Base-by-base conservation (phyloP, 1,284 basidiomycete genomes). In the Cerrena zonata region DNA sequence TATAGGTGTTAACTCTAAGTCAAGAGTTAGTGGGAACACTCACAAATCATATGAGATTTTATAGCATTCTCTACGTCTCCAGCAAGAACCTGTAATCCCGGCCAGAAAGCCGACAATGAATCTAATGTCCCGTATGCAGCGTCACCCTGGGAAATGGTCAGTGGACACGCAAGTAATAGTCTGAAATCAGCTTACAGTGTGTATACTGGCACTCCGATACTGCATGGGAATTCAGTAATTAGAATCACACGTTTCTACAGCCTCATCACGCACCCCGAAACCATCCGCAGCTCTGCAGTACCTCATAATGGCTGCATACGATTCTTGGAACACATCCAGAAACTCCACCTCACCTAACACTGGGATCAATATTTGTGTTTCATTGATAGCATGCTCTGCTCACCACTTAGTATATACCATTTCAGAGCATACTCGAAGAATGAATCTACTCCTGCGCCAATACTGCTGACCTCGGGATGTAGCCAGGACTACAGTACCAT, bases 381-480 rank as follows among this genome's bases (percentile, higher is more conserved):
- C 18, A 18, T 7, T 27, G 26, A 22, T 15, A 42, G 21, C 13
- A 15, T 15, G n/a, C 13, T 39, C n/a, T n/a, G 74, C 79, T 42
- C 59, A 91, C 91, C 89, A 56, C 90, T 90, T 64, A 95, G 65
- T 42, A 96, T 86, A 59, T 93, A 94, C 84, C 86, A 90, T 64
- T 89, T 91, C 43, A 91, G 65, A 15, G 89, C 91, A 65, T 94
- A 95, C 68, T 97, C 94, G 64, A 88, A 94, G 65, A 94, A 95
- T 7, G 90, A 93, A 65, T 96, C 93, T 47, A 94, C 85, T 1
- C 94, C 94, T 12, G 94, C 94, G 24, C 94, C 93, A 30, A 94
- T 88, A 3, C 88, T 81, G 27, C 83, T 86, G 4, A 87, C 66
- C 56, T 90, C 86, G 22, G 89, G 89, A 43, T 74, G 70, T 21